A percentile compares a stretch with the other conserved stretches of the same genome.
These are phyloP conservation scores for Handroanthus guayacan DNA, from an alignment of 257 asterid species.

Conservation along the genomic window DNA sequence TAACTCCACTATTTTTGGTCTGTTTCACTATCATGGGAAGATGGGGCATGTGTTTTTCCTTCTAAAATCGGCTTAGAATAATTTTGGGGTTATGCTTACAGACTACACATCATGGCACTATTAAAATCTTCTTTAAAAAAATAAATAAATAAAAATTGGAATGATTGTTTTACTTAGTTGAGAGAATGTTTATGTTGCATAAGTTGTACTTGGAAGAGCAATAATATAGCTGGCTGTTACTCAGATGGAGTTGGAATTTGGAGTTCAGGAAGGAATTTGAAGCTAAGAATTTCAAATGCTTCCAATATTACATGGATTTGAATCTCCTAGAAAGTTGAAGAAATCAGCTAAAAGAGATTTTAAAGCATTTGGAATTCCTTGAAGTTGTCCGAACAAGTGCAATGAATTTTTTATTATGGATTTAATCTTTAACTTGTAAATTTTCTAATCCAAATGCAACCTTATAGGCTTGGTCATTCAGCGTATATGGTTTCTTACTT, in stretches of 20 bases:
- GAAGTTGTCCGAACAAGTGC: too few species aligned
- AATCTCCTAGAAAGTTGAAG: too few species aligned
- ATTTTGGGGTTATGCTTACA: background rate
- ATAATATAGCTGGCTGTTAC: background rate
- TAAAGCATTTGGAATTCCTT: too few species aligned
- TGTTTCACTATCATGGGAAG: conserved; percentile 21
- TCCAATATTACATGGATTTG: too few species aligned
- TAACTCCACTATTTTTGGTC: background rate
- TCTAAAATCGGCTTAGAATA: conserved; percentile 10
- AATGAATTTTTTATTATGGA: too few species aligned
- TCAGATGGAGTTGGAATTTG: background rate
- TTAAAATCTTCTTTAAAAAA: background rate
- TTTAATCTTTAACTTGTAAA: too few species aligned
- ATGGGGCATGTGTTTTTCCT: background rate
- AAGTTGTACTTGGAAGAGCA: background rate
- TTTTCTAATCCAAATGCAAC: too few species aligned
- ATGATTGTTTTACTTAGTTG: conserved; percentile 2
- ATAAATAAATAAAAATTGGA: too few species aligned
- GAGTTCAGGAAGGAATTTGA: background rate
- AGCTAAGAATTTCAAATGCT: too few species aligned
- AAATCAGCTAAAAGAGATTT: too few species aligned
- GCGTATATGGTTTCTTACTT: conserved; percentile 7
- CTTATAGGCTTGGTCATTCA: background rate
- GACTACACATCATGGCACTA: background rate
- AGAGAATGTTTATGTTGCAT: background rate